These are phyloP conservation scores for Solanum lignicaule DNA, from an alignment of 257 asterid genomes.

Conservation along the genomic window DNA sequence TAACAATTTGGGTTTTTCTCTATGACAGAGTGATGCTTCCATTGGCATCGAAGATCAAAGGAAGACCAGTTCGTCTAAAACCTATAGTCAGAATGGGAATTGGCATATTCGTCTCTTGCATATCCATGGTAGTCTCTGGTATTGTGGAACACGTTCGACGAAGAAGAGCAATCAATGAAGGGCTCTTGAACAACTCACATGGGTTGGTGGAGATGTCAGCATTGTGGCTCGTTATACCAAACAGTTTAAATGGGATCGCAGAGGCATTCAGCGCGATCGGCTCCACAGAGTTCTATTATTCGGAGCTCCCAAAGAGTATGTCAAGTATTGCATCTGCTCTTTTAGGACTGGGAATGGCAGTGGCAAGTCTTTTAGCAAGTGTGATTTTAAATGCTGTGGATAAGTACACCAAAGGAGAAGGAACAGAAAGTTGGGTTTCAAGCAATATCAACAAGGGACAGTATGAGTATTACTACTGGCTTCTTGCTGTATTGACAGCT, in stretches of 20 bases:
- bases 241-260: constrained; percentile 36
- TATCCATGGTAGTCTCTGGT: constrained; percentile 43
- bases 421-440: constrained; percentile 54
- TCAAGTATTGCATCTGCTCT: constrained; percentile 46
- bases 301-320: constrained; percentile 59
- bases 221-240: constrained; percentile 52
- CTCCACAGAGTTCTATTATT: constrained; percentile 49
- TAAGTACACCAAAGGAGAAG: constrained; percentile 15
- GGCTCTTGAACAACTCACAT: constrained; percentile 22
- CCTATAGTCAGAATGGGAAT: constrained; percentile 50
- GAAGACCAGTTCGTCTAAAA: constrained; percentile 27
- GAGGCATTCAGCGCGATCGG: constrained; percentile 51
- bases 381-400: constrained; percentile 34
- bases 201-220: constrained; percentile 50
- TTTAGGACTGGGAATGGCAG: constrained; percentile 41
- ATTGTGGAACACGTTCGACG: constrained; percentile 36
- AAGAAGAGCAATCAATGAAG: constrained; percentile 33
- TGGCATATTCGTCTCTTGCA: constrained; percentile 33
- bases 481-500: constrained; percentile 31
- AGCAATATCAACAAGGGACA: constrained; percentile 42
- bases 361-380: constrained; percentile 40
- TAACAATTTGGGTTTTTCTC: constrained; percentile 35
- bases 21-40: constrained; percentile 49
- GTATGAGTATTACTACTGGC: constrained; percentile 53
- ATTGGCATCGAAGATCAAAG: constrained; percentile 33